Conservation (phyloP, 345 rosid species). For the Salix koriyanagi region DNA sequence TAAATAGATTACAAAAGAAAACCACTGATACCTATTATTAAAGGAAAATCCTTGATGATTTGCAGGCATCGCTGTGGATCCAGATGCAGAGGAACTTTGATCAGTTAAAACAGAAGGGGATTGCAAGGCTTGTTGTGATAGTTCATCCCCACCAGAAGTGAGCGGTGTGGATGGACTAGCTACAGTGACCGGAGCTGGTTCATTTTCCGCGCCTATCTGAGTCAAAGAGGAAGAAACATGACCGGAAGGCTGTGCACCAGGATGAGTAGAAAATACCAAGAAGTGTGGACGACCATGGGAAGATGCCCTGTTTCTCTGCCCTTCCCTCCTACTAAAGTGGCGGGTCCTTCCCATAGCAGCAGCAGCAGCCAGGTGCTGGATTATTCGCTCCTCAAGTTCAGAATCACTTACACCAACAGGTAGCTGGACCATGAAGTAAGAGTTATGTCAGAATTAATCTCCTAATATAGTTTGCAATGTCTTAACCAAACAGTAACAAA, state of each 20-base stretch:
- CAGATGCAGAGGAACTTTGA: conserved; percentile 33
- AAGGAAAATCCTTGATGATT: conserved; percentile 35
- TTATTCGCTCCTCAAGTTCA: conserved; percentile 32
- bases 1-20: not conserved
- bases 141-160: conserved; percentile 24
- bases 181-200: conserved; percentile 18
- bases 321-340: conserved; percentile 22
- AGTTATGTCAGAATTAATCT: not conserved
- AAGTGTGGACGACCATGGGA: conserved; percentile 27
- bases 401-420: conserved; percentile 25
- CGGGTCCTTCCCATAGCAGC: conserved; percentile 34
- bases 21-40: conserved; percentile 36
- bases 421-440: conserved; percentile 12
- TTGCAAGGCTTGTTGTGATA: conserved; percentile 20
- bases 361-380: conserved; percentile 49
- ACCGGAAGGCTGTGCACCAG: conserved; percentile 28
- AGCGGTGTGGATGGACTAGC: conserved; percentile 17
- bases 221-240: conserved; percentile 30
- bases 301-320: conserved; percentile 26
- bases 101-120: conserved; percentile 23
- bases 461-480: not conserved
- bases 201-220: conserved; percentile 33
- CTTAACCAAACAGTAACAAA: not conserved
- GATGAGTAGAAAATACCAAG: conserved; percentile 28
- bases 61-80: conserved; percentile 26